Conservation (phyloP, 768 basidiomycete species). For the Goffeauzyma gilvescens region DNA sequence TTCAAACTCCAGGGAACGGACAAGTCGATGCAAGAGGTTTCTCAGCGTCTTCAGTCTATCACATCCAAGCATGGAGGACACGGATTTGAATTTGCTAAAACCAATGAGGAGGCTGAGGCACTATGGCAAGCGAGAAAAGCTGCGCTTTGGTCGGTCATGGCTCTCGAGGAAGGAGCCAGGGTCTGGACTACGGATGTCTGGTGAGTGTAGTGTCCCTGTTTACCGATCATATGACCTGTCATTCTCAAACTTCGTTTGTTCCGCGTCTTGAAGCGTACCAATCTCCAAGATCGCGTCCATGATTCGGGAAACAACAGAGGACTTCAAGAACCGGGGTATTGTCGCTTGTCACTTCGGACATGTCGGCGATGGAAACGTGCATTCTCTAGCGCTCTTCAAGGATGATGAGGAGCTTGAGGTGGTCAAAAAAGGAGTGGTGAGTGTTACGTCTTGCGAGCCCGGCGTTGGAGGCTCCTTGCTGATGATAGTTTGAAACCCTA, state of each 20-base stretch:
- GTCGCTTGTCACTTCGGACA: slow-evolving; percentile 30
- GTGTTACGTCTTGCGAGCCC: no score
- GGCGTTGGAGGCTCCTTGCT: no score
- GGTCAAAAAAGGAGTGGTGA: background rate
- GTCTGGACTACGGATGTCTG: slow-evolving; percentile 66
- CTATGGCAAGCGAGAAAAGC: slow-evolving; percentile 78
- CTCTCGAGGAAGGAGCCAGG: slow-evolving; percentile 43
- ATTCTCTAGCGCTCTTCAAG: slow-evolving; percentile 7
- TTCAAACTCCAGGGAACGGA: slow-evolving; percentile 77
- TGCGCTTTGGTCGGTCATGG: slow-evolving; percentile 52
- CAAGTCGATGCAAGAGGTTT: slow-evolving; percentile 39
- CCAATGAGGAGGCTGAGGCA: slow-evolving; percentile 53
- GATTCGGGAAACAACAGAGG: slow-evolving; percentile 54
- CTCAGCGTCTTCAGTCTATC: slow-evolving; percentile 43
- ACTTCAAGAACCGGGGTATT: slow-evolving; percentile 40
- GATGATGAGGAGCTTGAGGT: background rate
- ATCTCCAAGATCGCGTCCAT: slow-evolving; percentile 33
- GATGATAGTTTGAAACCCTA: slow-evolving; percentile 3
- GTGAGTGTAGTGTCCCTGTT: background rate
- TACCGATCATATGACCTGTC: slow-evolving; percentile 24
- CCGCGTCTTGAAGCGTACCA: slow-evolving; percentile 20
- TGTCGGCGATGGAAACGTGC: slow-evolving; percentile 35
- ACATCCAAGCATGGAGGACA: slow-evolving; percentile 49
- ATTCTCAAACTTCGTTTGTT: slow-evolving; percentile 44
- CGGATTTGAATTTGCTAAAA: slow-evolving; percentile 52